Evolutionary conservation across 805 yeast species (phyloP), one percentile per base, ranked within the genome.

Genomic region (Yarrowia keelungensis): DNA sequence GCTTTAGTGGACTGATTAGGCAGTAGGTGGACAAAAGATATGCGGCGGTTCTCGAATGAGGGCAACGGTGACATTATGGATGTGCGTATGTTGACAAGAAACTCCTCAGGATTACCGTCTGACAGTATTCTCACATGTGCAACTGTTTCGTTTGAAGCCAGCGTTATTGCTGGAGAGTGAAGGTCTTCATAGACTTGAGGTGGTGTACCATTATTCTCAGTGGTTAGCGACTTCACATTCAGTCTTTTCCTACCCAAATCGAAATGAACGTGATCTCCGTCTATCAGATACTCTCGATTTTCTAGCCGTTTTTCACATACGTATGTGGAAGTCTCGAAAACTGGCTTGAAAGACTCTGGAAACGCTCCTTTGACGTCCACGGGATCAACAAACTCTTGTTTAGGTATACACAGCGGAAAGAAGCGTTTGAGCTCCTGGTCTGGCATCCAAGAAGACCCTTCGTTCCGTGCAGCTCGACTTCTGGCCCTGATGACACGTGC

Each of bases 401-500:
- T 49, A 32, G 53, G 53, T n/a, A 14, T 16, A 8, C 56, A 35
- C 9, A 35, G 12, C 3, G 39, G 15, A 11, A 50, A 50, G 15
- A 50, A 4, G 2, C 41, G 10, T 9, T 5, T 10, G 14, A 50
- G 35, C 7, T 50, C 38, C 2, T 39, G 12, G 5, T 15, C 56
- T 4, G 26, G n/a, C 10, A 35, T 35, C 22, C 39, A 32, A 15
- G 2, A 2, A 1, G 39, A n/a, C 2, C n/a, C 41, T 10, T 12
- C 5, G n/a, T 14, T 22, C 36, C 7, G 36, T 5, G 41, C n/a
- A 11, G 56, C 56, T 11, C 22, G 10, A n/a, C 35, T 50, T n/a
- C 56, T 50, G 2, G 56, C 56, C 9, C 56, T n/a, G 5, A 50
- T n/a, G 41, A 50, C 41, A n/a, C 56, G 12, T 8, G 56, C 56